Evolutionary conservation across 179 eudicot genomes (phyloP).

Genomic region (Beta lomatogona): DNA sequence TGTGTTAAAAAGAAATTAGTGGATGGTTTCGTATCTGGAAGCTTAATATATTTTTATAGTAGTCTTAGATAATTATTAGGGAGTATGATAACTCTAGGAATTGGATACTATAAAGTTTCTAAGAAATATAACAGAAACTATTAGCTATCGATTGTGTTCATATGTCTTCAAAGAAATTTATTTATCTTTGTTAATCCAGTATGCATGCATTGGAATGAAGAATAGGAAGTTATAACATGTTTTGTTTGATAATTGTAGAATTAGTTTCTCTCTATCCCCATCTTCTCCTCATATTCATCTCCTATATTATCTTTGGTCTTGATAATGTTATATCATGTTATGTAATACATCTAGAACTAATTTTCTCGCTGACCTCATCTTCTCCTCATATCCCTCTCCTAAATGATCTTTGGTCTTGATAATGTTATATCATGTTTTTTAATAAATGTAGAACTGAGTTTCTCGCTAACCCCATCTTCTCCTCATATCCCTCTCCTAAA

Average conservation of each 20-base stretch:
- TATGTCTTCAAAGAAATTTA: not conserved
- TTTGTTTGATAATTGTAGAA: too few relatives aligned
- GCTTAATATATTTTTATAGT: too few relatives aligned
- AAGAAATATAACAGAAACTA: not conserved
- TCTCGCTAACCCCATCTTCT: not conserved
- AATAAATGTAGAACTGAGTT: too few relatives aligned
- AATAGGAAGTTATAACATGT: not conserved
- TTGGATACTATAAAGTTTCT: not conserved
- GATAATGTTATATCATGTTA: not conserved
- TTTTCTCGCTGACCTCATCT: not conserved
- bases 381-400: not conserved
- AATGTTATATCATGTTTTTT: not conserved
- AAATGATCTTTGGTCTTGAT: not conserved
- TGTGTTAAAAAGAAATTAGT: too few relatives aligned
- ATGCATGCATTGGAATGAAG: not conserved
- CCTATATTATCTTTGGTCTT: not conserved
- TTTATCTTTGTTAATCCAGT: not conserved
- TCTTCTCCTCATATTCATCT: not conserved
- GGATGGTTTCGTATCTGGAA: too few relatives aligned
- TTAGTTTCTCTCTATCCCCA: too few relatives aligned
- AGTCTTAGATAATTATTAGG: too few relatives aligned
- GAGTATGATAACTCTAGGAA: too few relatives aligned
- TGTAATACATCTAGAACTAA: too few relatives aligned
- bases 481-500: not conserved
- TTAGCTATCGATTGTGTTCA: not conserved